Evolutionary conservation across 169 alveolate species (phyloP).

Genomic region (Amoebophrya sp.): DNA sequence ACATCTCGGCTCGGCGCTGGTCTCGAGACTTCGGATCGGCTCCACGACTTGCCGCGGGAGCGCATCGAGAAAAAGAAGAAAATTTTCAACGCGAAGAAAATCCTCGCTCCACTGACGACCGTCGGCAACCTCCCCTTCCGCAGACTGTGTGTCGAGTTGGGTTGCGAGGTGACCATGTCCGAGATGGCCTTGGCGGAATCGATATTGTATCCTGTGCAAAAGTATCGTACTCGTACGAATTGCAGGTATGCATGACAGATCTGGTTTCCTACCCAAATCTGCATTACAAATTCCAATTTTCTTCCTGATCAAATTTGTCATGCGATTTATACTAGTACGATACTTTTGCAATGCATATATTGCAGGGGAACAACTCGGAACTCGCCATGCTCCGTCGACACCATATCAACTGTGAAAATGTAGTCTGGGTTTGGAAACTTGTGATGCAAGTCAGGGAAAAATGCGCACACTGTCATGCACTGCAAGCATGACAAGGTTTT

Average conservation of each 20-base stretch:
- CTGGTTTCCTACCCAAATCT: no score
- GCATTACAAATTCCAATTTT: no score
- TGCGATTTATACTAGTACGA: no score
- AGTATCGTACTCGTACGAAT: no score
- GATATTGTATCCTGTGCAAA: no score
- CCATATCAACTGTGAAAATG: background rate
- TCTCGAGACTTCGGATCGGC: background rate
- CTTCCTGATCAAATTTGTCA: no score
- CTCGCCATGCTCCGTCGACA: conserved; percentile 52
- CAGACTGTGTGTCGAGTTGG: conserved; percentile 53
- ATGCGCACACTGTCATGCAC: no score
- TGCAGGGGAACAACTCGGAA: conserved; percentile 62
- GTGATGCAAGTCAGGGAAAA: no score
- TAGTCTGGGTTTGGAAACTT: no score
- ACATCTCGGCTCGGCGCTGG: background rate
- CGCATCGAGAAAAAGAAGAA: background rate
- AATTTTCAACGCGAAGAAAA: background rate
- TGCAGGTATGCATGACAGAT: no score
- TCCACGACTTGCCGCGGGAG: background rate
- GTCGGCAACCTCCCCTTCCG: conserved; percentile 63
- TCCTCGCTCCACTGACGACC: conserved; percentile 61
- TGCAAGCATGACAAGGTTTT: no score
- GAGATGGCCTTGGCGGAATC: conserved; percentile 69
- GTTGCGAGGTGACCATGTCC: conserved; percentile 54
- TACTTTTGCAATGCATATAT: no score